Evolutionary conservation across 129 eudicot genomes (phyloP).

Genomic region (Scalesia atractyloides): DNA sequence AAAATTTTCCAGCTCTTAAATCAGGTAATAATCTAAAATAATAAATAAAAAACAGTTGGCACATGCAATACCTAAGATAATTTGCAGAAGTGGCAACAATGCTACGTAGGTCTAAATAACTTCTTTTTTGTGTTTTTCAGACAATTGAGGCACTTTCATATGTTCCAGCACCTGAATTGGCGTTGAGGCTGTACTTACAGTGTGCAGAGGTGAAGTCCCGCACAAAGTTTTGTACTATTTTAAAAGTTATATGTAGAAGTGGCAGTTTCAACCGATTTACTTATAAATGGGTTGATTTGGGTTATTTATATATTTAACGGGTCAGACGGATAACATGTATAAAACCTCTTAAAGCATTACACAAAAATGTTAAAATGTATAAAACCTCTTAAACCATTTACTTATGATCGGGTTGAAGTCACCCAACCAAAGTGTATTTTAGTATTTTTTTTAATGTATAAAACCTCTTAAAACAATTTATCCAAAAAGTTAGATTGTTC

Average conservation of each 20-base stretch:
- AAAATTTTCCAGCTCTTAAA: slow-evolving; percentile 87
- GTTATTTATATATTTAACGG: neutral
- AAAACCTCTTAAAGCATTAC: no score
- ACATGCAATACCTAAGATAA: neutral
- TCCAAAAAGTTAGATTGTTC: neutral
- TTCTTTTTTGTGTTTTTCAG: slow-evolving; percentile 43
- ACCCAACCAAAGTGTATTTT: neutral
- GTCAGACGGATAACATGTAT: neutral
- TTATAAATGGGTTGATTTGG: neutral
- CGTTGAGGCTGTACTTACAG: slow-evolving; percentile 89
- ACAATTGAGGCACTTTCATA: slow-evolving; percentile 77
- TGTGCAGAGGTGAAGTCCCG: slow-evolving; percentile 87
- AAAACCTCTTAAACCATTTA: no score
- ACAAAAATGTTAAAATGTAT: no score
- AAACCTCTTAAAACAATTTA: neutral
- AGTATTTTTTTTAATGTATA: neutral
- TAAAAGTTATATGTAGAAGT: slow-evolving; percentile 1
- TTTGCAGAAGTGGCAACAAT: neutral
- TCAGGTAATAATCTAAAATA: slow-evolving; percentile 49
- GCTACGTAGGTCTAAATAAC: neutral
- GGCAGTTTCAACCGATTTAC: neutral
- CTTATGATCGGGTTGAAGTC: neutral
- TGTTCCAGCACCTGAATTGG: slow-evolving; percentile 92
- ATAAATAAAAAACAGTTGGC: neutral
- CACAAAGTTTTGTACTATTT: slow-evolving; percentile 8